These are phyloP conservation scores for Aspergillus awamori DNA, from an alignment of 2,329 filamentous ascomycete genomes.

Conservation along the genomic window DNA sequence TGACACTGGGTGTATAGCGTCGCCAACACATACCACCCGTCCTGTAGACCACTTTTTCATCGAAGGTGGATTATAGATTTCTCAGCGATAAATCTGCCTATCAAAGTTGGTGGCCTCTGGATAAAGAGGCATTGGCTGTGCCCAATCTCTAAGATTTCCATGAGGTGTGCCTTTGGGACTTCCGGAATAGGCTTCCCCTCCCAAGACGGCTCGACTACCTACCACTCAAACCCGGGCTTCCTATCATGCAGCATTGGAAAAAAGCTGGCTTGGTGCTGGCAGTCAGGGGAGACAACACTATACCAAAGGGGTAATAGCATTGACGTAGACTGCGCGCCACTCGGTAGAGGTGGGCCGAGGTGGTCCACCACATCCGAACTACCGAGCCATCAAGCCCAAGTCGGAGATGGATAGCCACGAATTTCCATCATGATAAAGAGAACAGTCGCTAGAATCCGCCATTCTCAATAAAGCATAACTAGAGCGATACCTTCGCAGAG, in stretches of 20 bases:
- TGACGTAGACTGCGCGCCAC: no score
- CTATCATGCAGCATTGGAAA: conserved; percentile 26
- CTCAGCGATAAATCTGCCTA: conserved; percentile 8
- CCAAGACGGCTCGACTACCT: conserved; percentile 25
- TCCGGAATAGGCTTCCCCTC: conserved; percentile 22
- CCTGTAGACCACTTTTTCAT: conserved; percentile 8
- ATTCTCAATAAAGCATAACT: no score
- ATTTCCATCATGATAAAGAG: no score
- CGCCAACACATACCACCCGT: not conserved
- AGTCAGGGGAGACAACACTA: conserved; percentile 19
- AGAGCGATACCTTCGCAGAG: no score
- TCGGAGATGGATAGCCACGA: no score
- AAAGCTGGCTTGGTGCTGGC: conserved; percentile 24
- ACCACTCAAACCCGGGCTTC: conserved; percentile 26
- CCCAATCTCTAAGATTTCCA: not conserved
- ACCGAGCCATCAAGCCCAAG: no score
- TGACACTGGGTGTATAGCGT: conserved; percentile 8
- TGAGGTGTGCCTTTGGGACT: conserved; percentile 12
- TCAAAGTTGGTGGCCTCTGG: conserved; percentile 1
- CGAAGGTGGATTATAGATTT: conserved; percentile 4
- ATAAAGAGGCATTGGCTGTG: conserved; percentile 7
- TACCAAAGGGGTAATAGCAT: not conserved
- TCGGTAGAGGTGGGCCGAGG: no score
- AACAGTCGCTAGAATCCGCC: no score
- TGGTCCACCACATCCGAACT: no score